These are phyloP conservation scores for Starmerella ratchasimensis DNA, from an alignment of 805 yeast species.

Conservation along the genomic window DNA sequence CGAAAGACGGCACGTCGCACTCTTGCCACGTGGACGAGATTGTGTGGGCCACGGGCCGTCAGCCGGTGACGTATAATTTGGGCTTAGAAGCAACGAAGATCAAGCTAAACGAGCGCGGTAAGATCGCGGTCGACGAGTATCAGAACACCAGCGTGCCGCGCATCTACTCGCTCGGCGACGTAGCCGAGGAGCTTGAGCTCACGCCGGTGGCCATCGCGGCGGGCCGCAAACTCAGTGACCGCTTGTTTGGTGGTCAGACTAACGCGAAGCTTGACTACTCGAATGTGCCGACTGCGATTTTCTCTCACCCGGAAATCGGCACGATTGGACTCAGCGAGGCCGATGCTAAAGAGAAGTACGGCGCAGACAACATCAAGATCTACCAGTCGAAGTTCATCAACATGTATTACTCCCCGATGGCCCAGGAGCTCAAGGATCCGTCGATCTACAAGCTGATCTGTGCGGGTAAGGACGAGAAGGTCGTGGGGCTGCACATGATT, in stretches of 20 bases:
- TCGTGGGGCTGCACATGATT: slow-evolving; percentile 85
- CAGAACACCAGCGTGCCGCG: slow-evolving; percentile 64
- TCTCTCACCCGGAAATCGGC: slow-evolving; percentile 96
- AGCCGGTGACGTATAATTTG: slow-evolving; percentile 48
- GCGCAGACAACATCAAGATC: slow-evolving; percentile 63
- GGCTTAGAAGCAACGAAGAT: slow-evolving; percentile 70
- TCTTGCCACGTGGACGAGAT: slow-evolving; percentile 61
- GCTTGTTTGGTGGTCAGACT: slow-evolving; percentile 73
- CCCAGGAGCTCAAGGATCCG: slow-evolving; percentile 56
- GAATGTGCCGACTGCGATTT: slow-evolving; percentile 90
- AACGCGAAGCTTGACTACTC: slow-evolving; percentile 61
- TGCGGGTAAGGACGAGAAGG: slow-evolving; percentile 74
- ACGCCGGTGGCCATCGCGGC: slow-evolving; percentile 99
- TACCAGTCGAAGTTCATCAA: slow-evolving; percentile 75
- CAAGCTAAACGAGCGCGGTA: slow-evolving; percentile 43
- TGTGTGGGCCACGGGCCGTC: slow-evolving; percentile 92
- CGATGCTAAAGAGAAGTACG: slow-evolving; percentile 65
- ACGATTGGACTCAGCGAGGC: slow-evolving; percentile 75
- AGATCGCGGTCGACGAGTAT: slow-evolving; percentile 70
- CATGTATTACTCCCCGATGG: slow-evolving; percentile 84
- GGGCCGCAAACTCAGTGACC: slow-evolving; percentile 83
- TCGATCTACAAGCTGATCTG: slow-evolving; percentile 73
- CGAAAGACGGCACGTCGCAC: slow-evolving; percentile 14
- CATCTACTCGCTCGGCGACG: slow-evolving; percentile 85
- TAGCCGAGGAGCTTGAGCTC: slow-evolving; percentile 79